Conservation (phyloP, 1,284 basidiomycete genomes). For the Agroathelia rolfsii region DNA sequence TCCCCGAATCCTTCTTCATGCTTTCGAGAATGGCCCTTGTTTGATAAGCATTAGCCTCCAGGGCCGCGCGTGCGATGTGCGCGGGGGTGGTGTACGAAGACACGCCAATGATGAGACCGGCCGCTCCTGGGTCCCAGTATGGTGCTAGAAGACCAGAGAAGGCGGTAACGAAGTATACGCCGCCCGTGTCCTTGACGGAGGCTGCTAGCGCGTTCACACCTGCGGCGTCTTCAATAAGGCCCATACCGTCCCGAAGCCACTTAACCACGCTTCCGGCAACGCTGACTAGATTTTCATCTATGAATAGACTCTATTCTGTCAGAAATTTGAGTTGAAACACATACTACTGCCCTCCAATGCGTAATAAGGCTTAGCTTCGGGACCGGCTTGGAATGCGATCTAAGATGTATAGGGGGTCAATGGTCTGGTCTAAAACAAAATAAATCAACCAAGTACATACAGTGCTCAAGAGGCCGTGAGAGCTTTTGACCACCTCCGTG, state of each 20-base stretch:
- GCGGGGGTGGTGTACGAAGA: constrained; percentile 89
- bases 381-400: constrained; percentile 90
- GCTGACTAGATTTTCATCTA: constrained; percentile 73
- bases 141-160: constrained; percentile 90
- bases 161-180: constrained; percentile 96
- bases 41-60: constrained; percentile 87
- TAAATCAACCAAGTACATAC: too few species aligned
- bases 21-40: constrained; percentile 92
- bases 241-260: constrained; percentile 91
- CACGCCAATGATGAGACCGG: constrained; percentile 77
- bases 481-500: constrained; percentile 74
- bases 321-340: constrained; percentile 23
- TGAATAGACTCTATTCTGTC: too few species aligned
- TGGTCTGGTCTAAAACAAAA: neutral
- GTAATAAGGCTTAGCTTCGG: constrained; percentile 73
- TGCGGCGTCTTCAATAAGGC: constrained; percentile 68
- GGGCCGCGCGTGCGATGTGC: constrained; percentile 88
- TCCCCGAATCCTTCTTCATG: constrained; percentile 79
- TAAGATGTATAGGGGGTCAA: constrained; percentile 20
- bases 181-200: constrained; percentile 74
- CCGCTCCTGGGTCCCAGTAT: constrained; percentile 86
- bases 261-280: constrained; percentile 95
- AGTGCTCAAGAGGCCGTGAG: constrained; percentile 84
- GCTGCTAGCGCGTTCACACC: constrained; percentile 85
- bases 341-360: constrained; percentile 89